Evolutionary conservation across 768 basidiomycete species (phyloP).

Genomic region (Boletus edulis): DNA sequence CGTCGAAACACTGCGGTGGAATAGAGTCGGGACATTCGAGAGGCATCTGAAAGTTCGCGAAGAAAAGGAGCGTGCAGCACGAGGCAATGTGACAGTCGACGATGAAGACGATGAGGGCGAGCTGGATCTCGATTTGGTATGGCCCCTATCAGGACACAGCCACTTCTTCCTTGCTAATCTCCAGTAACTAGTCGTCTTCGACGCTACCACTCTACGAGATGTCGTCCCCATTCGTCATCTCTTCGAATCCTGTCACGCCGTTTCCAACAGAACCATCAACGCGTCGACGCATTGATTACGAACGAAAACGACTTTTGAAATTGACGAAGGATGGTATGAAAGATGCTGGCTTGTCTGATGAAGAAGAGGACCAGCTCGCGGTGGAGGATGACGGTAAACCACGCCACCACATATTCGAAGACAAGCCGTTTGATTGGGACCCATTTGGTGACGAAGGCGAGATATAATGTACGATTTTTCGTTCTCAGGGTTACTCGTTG

Average conservation of each 20-base stretch:
- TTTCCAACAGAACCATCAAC: constrained; percentile 26
- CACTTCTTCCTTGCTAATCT: neutral
- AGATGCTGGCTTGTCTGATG: constrained; percentile 22
- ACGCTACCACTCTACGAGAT: constrained; percentile 27
- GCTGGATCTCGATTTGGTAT: constrained; percentile 28
- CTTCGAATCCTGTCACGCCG: constrained; percentile 31
- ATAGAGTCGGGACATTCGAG: constrained; percentile 27
- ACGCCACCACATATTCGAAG: constrained; percentile 23
- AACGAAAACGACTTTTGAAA: constrained; percentile 27
- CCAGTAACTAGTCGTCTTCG: constrained; percentile 20
- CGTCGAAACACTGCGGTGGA: constrained; percentile 29
- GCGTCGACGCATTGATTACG: constrained; percentile 31
- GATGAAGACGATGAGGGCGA: constrained; percentile 25
- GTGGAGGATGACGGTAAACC: constrained; percentile 1
- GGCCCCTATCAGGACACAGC: neutral
- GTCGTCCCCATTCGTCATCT: constrained; percentile 23
- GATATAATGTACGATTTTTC: constrained; percentile 4
- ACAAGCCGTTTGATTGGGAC: constrained; percentile 32
- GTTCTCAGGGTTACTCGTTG: too few species aligned
- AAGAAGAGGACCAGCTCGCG: constrained; percentile 24
- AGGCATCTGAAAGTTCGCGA: constrained; percentile 25
- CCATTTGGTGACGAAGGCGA: constrained; percentile 30
- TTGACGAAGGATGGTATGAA: constrained; percentile 30
- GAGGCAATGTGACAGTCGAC: constrained; percentile 13
- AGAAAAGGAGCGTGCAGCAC: constrained; percentile 24